Conservation (phyloP, 257 asterid species). For the Solanum gracilifrons region DNA sequence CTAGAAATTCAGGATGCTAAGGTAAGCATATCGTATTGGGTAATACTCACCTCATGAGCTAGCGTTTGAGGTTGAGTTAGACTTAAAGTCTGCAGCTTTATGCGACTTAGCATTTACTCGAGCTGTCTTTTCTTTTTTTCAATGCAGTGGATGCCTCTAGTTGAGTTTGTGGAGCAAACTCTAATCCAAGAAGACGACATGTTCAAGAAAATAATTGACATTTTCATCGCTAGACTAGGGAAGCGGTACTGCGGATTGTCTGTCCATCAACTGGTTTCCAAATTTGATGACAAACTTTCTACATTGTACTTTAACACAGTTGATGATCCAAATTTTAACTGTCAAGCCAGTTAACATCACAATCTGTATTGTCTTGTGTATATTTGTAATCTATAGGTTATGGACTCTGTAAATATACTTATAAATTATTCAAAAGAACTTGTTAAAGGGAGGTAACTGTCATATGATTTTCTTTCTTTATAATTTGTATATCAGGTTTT, state of each 20-base stretch:
- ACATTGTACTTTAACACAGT: conserved; percentile 62
- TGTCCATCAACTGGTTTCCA: conserved; percentile 58
- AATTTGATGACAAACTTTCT: conserved; percentile 50
- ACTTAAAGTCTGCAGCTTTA: background rate
- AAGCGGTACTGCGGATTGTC: conserved; percentile 64
- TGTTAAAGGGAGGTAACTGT: too few species aligned
- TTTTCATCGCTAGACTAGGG: conserved; percentile 48
- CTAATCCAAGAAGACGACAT: conserved; percentile 56
- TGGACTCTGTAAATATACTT: background rate
- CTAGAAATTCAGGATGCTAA: conserved; percentile 72
- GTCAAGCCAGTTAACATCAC: conserved; percentile 25
- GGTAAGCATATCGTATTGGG: conserved; percentile 19
- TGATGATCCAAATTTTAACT: conserved; percentile 25
- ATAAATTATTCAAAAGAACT: background rate
- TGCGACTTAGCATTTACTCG: background rate
- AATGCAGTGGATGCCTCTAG: conserved; percentile 73
- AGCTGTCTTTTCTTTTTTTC: background rate
- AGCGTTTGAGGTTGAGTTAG: background rate
- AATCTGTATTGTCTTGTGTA: background rate
- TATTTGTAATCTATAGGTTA: background rate
- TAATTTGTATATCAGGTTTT: too few species aligned
- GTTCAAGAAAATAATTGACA: conserved; percentile 66
- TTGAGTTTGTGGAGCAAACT: conserved; percentile 57
- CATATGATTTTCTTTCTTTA: too few species aligned
- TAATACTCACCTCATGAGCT: background rate